Percentiles rank a stretch among this genome's conserved stretches.
These are phyloP conservation scores for Cladobotryum protrusum DNA, from an alignment of 2,329 filamentous ascomycete species.

Conservation along the genomic window DNA sequence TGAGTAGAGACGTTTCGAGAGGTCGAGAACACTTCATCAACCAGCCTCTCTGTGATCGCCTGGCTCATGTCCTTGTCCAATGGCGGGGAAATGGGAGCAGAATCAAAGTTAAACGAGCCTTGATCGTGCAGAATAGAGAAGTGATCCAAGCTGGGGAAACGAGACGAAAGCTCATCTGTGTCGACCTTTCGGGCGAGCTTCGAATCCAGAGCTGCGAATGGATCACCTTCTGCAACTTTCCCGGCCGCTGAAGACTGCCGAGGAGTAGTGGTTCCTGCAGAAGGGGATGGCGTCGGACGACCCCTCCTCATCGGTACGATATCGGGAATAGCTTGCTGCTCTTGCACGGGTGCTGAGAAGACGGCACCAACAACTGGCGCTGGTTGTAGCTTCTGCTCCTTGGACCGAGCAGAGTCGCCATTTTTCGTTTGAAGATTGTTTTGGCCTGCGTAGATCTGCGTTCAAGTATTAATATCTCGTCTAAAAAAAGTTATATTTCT, in stretches of 20 bases:
- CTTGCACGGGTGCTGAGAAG: conserved; percentile 64
- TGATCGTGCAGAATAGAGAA: conserved; percentile 86
- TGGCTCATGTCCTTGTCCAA: conserved; percentile 49
- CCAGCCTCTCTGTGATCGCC: conserved; percentile 67
- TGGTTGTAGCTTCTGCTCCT: conserved; percentile 39
- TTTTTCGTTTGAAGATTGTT: conserved; percentile 53
- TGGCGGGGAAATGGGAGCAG: conserved; percentile 41
- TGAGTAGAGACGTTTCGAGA: conserved; percentile 22
- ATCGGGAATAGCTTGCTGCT: conserved; percentile 72
- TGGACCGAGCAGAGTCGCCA: not conserved
- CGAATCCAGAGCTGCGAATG: conserved; percentile 83
- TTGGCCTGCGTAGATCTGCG: conserved; percentile 64
- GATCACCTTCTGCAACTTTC: conserved; percentile 66
- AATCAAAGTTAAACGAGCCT: conserved; percentile 67
- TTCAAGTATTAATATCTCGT: conserved; percentile 10
- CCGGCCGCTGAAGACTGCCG: conserved; percentile 34
- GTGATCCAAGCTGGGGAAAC: conserved; percentile 88
- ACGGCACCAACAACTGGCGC: conserved; percentile 69
- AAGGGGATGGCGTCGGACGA: conserved; percentile 42
- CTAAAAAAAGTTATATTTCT: not conserved
- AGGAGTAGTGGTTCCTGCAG: conserved; percentile 1
- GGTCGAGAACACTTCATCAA: conserved; percentile 74
- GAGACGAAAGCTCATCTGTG: conserved; percentile 72
- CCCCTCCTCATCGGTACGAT: conserved; percentile 93
- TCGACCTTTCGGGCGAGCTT: conserved; percentile 41